Base-by-base conservation (phyloP, 169 alveolate species). In the Plasmodium gonderi region DNA sequence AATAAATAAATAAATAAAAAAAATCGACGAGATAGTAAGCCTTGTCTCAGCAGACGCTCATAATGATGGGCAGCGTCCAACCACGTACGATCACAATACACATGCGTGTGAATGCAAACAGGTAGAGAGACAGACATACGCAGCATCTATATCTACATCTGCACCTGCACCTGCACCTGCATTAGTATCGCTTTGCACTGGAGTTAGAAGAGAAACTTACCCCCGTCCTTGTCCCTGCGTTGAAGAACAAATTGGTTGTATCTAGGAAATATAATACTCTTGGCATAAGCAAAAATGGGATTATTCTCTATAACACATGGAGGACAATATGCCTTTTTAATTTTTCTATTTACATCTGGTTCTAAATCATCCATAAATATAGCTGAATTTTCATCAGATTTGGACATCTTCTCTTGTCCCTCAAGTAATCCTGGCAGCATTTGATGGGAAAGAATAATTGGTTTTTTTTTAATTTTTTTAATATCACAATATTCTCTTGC, bases 341-440 rank as follows among this genome's bases (percentile, higher is more conserved):
- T 98, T 93, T 99, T 99, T 74, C 98, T 90, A 23, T 96, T 95
- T 36, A 99, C 99, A 38, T 97, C 99, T 80, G 92, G 98, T 79
- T 97, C 99, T 2, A 97, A 42, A 90, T 99, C 99, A 92, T 99
- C 99, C 99, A 99, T 99, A 94, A 99, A 99, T 78, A 99, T 98
- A 0, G 99, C 99, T 3, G 99, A 97, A 80, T 98, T 98, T 26
- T 98, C 96, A 47, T 97, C 98, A 69, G 98, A 95, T 95, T 99
- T 99, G 68, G 99, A 96, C 99, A 98, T 98, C 94, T 99, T 99
- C 81, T 97, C 99, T 82, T 98, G 99, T 40, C 99, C 99, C 90
- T 98, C 98, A 79, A 97, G 95, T 29, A 99, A 96, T 7, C 99
- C 99, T 92, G 98, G 99, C 78, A 99, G 92, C 99, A 99, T 98